phyloP scores from a whole-genome alignment of 1,284 basidiomycete genomes.

The Hemileccinum hortonii region DNA sequence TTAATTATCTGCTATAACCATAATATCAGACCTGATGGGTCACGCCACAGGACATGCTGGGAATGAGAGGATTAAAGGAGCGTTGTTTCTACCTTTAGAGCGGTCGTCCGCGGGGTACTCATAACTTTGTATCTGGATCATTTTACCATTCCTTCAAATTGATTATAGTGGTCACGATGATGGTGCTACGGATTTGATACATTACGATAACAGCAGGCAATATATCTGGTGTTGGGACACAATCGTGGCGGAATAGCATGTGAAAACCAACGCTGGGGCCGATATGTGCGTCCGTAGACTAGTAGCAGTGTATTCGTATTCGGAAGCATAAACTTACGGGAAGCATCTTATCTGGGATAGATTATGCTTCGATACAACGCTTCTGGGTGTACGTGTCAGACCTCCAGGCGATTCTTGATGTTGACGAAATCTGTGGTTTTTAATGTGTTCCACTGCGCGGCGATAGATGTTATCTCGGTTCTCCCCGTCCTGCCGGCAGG shows the following conservation, averaged over 20 bases:
- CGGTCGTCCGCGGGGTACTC: neutral
- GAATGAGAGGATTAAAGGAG: conserved; percentile 78
- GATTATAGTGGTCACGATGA: conserved; percentile 1
- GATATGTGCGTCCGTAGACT: neutral
- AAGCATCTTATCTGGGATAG: conserved; percentile 24
- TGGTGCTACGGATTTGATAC: conserved; percentile 3
- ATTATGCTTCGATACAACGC: conserved; percentile 11
- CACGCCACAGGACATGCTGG: conserved; percentile 60
- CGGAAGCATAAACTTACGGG: conserved; percentile 11
- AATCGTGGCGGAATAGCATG: conserved; percentile 8
- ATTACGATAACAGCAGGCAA: conserved; percentile 17
- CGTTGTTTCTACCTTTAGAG: conserved; percentile 69
- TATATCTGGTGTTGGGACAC: neutral
- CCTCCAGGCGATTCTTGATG: conserved; percentile 51
- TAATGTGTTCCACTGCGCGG: conserved; percentile 46
- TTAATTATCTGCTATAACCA: conserved; percentile 10
- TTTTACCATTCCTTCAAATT: neutral
- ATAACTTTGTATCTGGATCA: too few species aligned
- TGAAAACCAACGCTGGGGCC: neutral
- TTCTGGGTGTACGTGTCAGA: conserved; percentile 34
- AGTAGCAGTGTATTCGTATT: conserved; percentile 8
- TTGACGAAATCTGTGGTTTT: conserved; percentile 47
- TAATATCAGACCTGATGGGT: conserved; percentile 8
- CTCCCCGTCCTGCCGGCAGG: conserved; percentile 44
- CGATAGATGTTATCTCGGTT: conserved; percentile 48